Evolutionary conservation across 768 basidiomycete genomes (phyloP).

Genomic region (Mrakia frigida): DNA sequence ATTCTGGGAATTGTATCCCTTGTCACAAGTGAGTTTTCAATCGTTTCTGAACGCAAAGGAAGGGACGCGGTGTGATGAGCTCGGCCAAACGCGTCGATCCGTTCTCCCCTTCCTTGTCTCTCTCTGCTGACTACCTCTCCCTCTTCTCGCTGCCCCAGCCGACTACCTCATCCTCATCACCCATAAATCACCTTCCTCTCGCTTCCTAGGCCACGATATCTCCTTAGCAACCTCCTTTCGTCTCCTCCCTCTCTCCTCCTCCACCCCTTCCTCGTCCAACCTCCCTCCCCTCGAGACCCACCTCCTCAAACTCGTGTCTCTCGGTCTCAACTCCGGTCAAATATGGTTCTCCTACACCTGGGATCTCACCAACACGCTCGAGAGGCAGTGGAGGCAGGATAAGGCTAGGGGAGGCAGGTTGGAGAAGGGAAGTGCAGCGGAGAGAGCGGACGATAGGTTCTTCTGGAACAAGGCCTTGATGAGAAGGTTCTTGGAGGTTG

Average conservation of each 20-base stretch:
- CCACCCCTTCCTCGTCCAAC: conserved; percentile 51
- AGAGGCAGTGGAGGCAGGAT: conserved; percentile 64
- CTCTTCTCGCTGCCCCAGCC: conserved; percentile 50
- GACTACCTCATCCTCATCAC: conserved; percentile 90
- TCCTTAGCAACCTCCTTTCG: conserved; percentile 87
- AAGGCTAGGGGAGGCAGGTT: conserved; percentile 17
- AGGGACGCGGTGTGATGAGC: too few species aligned
- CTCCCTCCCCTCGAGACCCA: conserved; percentile 80
- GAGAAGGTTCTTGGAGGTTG: conserved; percentile 56
- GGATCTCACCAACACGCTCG: conserved; percentile 81
- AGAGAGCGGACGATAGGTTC: conserved; percentile 86
- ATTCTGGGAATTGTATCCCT: conserved; percentile 51
- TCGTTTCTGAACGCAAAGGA: not conserved
- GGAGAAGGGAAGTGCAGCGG: conserved; percentile 25
- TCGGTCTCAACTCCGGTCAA: conserved; percentile 70
- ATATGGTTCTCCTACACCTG: conserved; percentile 88
- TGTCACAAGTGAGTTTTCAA: conserved; percentile 43
- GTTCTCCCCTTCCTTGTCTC: not conserved
- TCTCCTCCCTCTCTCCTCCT: conserved; percentile 75
- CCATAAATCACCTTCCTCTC: conserved; percentile 61
- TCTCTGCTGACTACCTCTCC: too few species aligned
- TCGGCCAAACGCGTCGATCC: conserved; percentile 12
- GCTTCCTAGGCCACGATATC: conserved; percentile 77
- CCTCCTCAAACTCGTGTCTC: conserved; percentile 74
- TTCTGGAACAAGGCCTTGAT: conserved; percentile 92